Conservation (phyloP, 257 asterid genomes). For the Nicotiana tomentosiformis region DNA sequence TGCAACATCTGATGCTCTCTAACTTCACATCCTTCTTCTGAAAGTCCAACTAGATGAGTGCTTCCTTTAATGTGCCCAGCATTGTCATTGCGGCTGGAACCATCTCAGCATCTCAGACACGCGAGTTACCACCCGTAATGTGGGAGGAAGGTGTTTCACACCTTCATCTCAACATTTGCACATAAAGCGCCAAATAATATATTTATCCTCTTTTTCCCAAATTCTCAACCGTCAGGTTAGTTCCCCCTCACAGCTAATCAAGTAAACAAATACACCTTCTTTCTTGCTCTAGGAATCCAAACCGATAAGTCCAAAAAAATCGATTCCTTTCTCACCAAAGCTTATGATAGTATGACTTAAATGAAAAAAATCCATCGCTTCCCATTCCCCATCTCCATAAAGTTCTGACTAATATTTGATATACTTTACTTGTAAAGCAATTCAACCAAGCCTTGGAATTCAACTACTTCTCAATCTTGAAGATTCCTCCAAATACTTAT, state of each 20-base stretch:
- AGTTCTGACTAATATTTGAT: not conserved
- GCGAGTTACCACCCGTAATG: not conserved
- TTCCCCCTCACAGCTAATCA: not conserved
- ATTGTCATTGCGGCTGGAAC: not conserved
- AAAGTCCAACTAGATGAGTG: too few relatives aligned
- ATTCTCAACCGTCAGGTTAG: not conserved
- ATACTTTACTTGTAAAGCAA: not conserved
- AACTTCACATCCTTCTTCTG: not conserved
- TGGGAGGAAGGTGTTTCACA: not conserved
- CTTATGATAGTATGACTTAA: not conserved
- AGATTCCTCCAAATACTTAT: not conserved
- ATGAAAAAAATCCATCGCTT: not conserved
- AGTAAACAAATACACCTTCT: not conserved
- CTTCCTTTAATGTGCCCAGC: not conserved
- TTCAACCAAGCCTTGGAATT: not conserved
- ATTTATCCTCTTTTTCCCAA: not conserved
- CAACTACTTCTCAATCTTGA: not conserved
- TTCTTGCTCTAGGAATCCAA: not conserved
- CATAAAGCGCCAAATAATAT: not conserved
- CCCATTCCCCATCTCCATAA: not conserved
- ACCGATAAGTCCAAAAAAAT: not conserved
- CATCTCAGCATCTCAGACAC: not conserved
- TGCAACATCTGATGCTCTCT: not conserved
- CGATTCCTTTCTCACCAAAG: not conserved
- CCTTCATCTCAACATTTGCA: not conserved